Percentiles rank a stretch among this genome's conserved stretches.
phyloP scores from a whole-genome alignment of 2,329 filamentous ascomycete species.

The Cyclaneusma minus region DNA sequence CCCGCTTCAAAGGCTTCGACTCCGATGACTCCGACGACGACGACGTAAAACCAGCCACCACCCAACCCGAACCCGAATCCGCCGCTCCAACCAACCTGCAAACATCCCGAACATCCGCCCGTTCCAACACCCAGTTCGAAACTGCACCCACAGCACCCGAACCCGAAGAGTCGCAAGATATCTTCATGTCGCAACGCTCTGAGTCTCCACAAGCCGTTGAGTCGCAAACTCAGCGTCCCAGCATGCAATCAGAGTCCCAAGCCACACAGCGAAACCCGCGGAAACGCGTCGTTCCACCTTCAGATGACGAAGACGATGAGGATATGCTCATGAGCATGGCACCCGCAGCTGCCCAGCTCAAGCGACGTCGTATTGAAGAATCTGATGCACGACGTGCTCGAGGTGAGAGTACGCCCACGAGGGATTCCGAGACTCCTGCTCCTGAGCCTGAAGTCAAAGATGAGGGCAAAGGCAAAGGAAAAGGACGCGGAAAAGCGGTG shows the following conservation, averaged over 20 bases:
- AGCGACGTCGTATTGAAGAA: constrained; percentile 55
- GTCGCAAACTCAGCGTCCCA: not conserved
- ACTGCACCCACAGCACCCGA: no score
- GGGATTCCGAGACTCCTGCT: no score
- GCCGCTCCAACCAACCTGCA: no score
- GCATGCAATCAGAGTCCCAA: not conserved
- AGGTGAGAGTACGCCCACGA: constrained; percentile 14
- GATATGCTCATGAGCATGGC: constrained; percentile 58
- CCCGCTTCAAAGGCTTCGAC: constrained; percentile 64
- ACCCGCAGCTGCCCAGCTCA: constrained; percentile 62
- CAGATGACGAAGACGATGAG: constrained; percentile 13
- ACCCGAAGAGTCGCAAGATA: no score
- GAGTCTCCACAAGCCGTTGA: no score
- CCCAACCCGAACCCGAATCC: no score
- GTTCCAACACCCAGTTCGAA: no score
- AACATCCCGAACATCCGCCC: no score
- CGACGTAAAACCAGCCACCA: no score
- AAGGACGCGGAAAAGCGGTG: constrained; percentile 19
- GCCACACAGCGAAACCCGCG: constrained; percentile 14
- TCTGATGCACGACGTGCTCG: constrained; percentile 30
- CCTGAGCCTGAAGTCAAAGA: constrained; percentile 12
- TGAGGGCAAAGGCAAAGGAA: constrained; percentile 27
- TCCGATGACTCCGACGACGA: no score
- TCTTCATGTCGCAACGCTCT: no score
- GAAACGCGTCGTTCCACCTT: constrained; percentile 31